Evolutionary conservation across 345 rosid genomes (phyloP).

Genomic region (Barbarea vulgaris): DNA sequence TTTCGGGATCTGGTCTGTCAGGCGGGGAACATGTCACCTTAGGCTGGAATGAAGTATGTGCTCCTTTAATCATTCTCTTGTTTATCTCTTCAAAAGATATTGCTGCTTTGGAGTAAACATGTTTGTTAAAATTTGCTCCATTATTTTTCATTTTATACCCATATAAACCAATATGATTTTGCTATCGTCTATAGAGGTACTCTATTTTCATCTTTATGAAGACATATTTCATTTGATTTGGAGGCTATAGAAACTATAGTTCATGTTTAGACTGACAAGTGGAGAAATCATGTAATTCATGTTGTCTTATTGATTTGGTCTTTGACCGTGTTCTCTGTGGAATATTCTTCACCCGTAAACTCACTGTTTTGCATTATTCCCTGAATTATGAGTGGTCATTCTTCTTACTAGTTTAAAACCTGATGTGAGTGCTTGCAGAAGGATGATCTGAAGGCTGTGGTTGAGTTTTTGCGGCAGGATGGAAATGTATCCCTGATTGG

Average conservation of each 20-base stretch:
- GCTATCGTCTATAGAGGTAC: neutral
- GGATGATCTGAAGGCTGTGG: constrained; percentile 85
- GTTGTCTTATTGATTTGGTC: neutral
- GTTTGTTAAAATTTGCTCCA: neutral
- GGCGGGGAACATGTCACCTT: constrained; percentile 87
- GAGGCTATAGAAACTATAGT: neutral
- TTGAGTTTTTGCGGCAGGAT: constrained; percentile 79
- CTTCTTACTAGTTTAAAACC: constrained; percentile 5
- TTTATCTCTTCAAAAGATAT: constrained; percentile 3
- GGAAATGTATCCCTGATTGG: constrained; percentile 91
- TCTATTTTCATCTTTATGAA: neutral
- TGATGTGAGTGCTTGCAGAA: constrained; percentile 57
- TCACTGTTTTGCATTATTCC: neutral
- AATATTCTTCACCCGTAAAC: neutral
- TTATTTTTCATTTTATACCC: neutral
- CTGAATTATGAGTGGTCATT: neutral
- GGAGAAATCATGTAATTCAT: neutral
- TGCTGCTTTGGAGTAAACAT: neutral
- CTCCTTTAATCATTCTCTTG: constrained; percentile 20
- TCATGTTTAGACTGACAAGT: constrained; percentile 14
- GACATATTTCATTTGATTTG: neutral
- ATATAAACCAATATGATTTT: constrained; percentile 2
- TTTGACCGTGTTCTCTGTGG: neutral
- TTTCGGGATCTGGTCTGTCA: constrained; percentile 90
- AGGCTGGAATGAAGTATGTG: constrained; percentile 87